Evolutionary conservation across 345 rosid species (phyloP), one percentile per base, ranked within the genome.

Genomic region (Hypericum androsaemum): DNA sequence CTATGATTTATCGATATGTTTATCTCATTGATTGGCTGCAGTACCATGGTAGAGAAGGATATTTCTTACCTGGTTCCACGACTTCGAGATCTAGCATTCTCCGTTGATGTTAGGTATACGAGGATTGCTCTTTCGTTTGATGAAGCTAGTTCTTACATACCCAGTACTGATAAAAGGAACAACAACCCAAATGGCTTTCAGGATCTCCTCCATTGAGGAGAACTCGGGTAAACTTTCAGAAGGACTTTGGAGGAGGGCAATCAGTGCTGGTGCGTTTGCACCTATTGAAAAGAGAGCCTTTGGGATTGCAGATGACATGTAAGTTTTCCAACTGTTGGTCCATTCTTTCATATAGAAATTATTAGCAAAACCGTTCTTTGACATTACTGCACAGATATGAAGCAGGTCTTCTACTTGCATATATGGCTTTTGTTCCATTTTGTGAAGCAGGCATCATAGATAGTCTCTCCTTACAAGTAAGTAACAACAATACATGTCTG

Each of bases 241-340:
- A 71, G 81, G 79, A 47, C 90, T 90, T 41, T 90, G 98, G 96
- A 84, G 92, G 73, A 79, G 96, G 68, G 96, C 96, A 70, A 69
- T 67, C 62, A 73, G 77, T 62, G 83, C 92, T 57, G 89, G 96
- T 60, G 95, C 82, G 70, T 73, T 65, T 64, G 69, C 92, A 36
- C 52, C 77, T 50, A 67, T 79, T 62, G 96, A 90, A 82, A 90
- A 78, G 69, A 74, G 89, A 71, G 71, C 87, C 55, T 90, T 86
- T 41, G 98, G 92, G 67, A 74, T 90, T 71, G 96, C 98, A 50
- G 98, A 90, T 71, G 98, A 86, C 76, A 82, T 90, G 96, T 90
- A 77, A 57, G 60, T 46, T 44, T 41, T 60, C 12, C 9, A 22
- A 59, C 54, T 14, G 36, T 68, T 32, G 47, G 47, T 50, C 38